Conservation (phyloP, 352 stramenopile genomes). For the Phytophthora citricola region DNA sequence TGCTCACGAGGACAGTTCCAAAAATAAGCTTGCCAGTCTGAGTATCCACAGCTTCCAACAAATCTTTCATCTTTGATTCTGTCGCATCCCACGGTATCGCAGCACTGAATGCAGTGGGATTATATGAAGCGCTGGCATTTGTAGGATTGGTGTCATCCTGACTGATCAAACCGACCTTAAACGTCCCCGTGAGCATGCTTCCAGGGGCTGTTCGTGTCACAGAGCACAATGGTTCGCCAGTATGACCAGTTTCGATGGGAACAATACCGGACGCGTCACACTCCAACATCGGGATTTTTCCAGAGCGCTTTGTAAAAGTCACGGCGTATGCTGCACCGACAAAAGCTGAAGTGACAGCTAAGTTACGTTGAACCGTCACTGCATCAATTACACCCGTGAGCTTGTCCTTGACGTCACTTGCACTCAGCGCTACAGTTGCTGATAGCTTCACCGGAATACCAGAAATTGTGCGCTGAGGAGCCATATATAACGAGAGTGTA, state of each 20-base stretch:
- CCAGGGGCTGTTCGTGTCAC: slow-evolving; percentile 54
- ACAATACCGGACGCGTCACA: slow-evolving; percentile 43
- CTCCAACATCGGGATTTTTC: slow-evolving; percentile 57
- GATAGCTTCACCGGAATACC: slow-evolving; percentile 50
- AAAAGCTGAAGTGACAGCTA: slow-evolving; percentile 47
- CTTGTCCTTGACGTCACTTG: slow-evolving; percentile 25
- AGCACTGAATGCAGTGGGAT: slow-evolving; percentile 15
- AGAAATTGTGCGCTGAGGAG: slow-evolving; percentile 41
- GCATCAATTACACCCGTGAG: slow-evolving; percentile 49
- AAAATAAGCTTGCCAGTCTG: slow-evolving; percentile 66
- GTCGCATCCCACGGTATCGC: slow-evolving; percentile 82
- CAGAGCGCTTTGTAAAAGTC: slow-evolving; percentile 63
- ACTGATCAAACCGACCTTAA: slow-evolving; percentile 57
- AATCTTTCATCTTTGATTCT: slow-evolving; percentile 62
- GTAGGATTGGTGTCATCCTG: slow-evolving; percentile 37
- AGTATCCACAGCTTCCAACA: slow-evolving; percentile 49
- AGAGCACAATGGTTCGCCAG: slow-evolving; percentile 34
- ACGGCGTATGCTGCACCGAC: slow-evolving; percentile 67
- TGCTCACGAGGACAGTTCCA: slow-evolving; percentile 82
- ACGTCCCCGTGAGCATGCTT: slow-evolving; percentile 72
- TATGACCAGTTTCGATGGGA: slow-evolving; percentile 11
- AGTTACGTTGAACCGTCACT: slow-evolving; percentile 47
- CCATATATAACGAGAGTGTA: slow-evolving; percentile 55
- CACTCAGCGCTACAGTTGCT: slow-evolving; percentile 13
- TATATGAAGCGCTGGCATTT: slow-evolving; percentile 32